Base-by-base conservation (phyloP, 352 stramenopile species). In the Pythium brassicae region DNA sequence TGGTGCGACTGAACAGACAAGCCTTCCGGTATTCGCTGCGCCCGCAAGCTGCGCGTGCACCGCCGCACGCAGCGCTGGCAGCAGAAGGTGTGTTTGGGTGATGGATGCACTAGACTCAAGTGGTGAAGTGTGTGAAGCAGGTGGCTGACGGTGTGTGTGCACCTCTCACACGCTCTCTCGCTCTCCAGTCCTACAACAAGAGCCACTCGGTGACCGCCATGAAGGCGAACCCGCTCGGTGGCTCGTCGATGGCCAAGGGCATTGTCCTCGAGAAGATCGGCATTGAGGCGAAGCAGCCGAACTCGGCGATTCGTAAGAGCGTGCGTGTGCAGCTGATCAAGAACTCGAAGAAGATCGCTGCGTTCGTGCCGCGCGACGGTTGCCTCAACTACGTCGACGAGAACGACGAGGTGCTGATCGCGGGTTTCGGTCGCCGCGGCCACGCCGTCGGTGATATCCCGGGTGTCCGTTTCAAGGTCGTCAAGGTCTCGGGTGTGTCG, bases 341-440 rank as follows among this genome's bases (percentile, higher is more conserved):
- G 96, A 99, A 99, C 82, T 98, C 97, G 69, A 99, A 99, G 96
- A 99, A 99, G 89, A 99, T 99, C 78, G 97, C 98, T 25, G 97
- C 97, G 62, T 99, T 99, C 87, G 97, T 99, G 63, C 98, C 98
- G 55, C 91, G 97, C 50, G 98, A 99, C 96, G 98, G 98, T 87
- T 99, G 97, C 86, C 83, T 99, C 68, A 99, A 99, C 92, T 99
- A 98, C 80, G 94, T 99, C 60, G 97, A 99, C 76, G 97, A 99
- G 81, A 99, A 99, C 83, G 97, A 99, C 81, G 97, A 99, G 88
- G 98, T 99, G 43, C 81, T 99, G 54, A 99, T 99, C 67, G 96
- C 97, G 64, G 98, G 97, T 67, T 99, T 99, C 85, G 98, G 98
- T 94, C 96, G 97, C 72, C 95, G 91, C 63, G 98, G 98, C 68